Percentiles rank a stretch among this genome's conserved stretches.
phyloP scores from a whole-genome alignment of 768 basidiomycete genomes.

The Rhodotorula paludigena region DNA sequence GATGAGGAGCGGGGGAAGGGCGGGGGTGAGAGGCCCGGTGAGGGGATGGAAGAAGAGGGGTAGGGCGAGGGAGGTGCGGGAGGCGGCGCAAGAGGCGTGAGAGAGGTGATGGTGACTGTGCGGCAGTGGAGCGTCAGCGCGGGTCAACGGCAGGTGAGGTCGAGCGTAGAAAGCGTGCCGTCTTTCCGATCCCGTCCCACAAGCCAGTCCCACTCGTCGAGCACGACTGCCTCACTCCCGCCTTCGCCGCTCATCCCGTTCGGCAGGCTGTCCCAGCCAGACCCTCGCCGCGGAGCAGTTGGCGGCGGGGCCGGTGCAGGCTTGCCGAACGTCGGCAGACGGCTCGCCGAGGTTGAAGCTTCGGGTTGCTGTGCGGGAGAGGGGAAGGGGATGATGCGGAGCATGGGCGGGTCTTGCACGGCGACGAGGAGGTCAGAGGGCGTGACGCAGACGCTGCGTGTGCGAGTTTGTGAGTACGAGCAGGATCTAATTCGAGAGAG shows the following conservation, averaged over 20 bases:
- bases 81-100: not conserved
- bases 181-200: constrained; percentile 17
- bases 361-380: not conserved
- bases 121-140: not conserved
- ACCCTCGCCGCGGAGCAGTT: not conserved
- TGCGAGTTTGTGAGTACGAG: no score
- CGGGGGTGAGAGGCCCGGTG: not conserved
- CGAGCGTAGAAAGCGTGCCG: not conserved
- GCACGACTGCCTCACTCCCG: constrained; percentile 15
- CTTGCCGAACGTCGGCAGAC: not conserved
- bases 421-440: constrained; percentile 20
- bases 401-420: constrained; percentile 25
- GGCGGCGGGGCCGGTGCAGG: constrained; percentile 5
- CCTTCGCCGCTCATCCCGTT: not conserved
- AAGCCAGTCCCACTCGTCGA: constrained; percentile 36
- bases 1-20: not conserved
- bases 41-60: not conserved
- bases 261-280: constrained; percentile 18
- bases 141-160: not conserved
- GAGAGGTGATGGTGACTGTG: constrained; percentile 20
- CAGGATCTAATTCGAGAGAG: not conserved
- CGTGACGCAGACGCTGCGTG: constrained; percentile 28
- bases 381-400: constrained; percentile 36
- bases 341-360: not conserved
- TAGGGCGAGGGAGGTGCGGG: constrained; percentile 6